Conservation (phyloP, 2,329 filamentous ascomycete species). For the Epichloe scottii region DNA sequence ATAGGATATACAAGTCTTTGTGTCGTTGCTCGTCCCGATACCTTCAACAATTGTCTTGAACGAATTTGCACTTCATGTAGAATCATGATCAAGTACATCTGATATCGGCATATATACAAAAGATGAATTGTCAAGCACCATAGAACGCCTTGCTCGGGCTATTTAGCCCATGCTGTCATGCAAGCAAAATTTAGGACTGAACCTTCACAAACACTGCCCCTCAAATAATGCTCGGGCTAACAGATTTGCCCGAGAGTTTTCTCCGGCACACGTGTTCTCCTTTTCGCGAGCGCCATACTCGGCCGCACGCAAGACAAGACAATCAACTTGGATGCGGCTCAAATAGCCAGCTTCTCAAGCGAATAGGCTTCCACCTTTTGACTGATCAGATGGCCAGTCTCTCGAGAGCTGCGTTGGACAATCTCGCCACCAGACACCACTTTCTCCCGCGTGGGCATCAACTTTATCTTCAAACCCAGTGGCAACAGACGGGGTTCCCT, state of each 20-base stretch:
- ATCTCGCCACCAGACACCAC: slow-evolving; percentile 58
- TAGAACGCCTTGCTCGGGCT: background rate
- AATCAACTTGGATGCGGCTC: slow-evolving; percentile 15
- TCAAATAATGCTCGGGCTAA: too few relatives aligned
- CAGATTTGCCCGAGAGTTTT: background rate
- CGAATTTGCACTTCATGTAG: too few relatives aligned
- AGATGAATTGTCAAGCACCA: background rate
- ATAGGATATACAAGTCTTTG: too few relatives aligned
- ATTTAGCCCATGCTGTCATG: background rate
- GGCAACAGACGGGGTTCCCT: slow-evolving; percentile 47
- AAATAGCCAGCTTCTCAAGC: slow-evolving; percentile 63
- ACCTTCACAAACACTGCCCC: too few relatives aligned
- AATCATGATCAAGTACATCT: background rate
- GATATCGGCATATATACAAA: background rate
- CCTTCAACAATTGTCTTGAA: too few relatives aligned
- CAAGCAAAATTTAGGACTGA: background rate
- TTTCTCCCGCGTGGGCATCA: slow-evolving; percentile 40
- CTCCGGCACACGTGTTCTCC: background rate
- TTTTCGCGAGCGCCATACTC: background rate
- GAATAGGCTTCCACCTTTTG: slow-evolving; percentile 75
- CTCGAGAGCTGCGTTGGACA: slow-evolving; percentile 53
- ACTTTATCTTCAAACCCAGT: slow-evolving; percentile 55
- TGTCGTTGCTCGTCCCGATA: too few relatives aligned
- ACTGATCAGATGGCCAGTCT: slow-evolving; percentile 66
- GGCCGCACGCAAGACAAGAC: background rate